Evolutionary conservation across 805 yeast genomes (phyloP).

Genomic region (Ogataea zsoltii): DNA sequence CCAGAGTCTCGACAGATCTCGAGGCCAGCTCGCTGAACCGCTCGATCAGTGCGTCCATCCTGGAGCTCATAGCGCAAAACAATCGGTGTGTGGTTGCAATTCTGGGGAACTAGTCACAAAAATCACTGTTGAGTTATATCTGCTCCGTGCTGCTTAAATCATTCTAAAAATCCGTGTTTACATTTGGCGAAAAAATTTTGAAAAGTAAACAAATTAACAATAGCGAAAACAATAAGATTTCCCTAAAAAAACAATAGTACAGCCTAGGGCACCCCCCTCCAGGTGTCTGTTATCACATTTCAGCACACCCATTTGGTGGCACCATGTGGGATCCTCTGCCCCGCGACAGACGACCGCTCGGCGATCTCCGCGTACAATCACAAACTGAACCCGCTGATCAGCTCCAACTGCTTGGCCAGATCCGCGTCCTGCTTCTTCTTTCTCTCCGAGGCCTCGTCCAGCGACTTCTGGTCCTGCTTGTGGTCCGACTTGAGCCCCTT

Average conservation of each 20-base stretch:
- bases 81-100: background rate
- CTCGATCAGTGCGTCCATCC: conserved; percentile 17
- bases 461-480: conserved; percentile 36
- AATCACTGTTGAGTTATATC: background rate
- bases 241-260: background rate
- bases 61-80: conserved; percentile 5
- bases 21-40: conserved; percentile 17
- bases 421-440: conserved; percentile 42
- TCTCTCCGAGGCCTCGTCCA: conserved; percentile 20
- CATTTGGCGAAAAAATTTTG: conserved; percentile 5
- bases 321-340: no score
- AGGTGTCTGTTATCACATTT: background rate
- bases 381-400: conserved; percentile 38
- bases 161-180: conserved; percentile 1
- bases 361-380: background rate
- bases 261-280: no score
- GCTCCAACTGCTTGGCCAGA: conserved; percentile 46
- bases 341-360: no score
- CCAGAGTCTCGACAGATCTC: conserved; percentile 17
- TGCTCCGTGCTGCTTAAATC: background rate
- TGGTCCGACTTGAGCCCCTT: conserved; percentile 42
- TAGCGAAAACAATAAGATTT: background rate
- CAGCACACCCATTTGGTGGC: no score
- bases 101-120: background rate
- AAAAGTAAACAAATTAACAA: conserved; percentile 3